Evolutionary conservation across 306 rosid species (phyloP).

Genomic region (Ormosia semicastrata): DNA sequence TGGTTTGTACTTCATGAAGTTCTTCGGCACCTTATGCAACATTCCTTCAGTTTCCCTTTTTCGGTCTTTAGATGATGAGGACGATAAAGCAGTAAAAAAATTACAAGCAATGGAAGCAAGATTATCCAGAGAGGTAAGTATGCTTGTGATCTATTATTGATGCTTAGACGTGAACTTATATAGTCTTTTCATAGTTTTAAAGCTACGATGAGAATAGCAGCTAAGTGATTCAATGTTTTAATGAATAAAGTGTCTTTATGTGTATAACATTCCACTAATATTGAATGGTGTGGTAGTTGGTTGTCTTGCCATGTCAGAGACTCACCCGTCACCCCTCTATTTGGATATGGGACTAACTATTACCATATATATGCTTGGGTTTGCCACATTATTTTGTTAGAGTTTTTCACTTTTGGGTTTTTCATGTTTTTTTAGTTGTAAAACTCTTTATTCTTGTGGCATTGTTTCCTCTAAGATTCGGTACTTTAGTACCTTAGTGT

Average conservation of each 20-base stretch:
- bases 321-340: neutral
- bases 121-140: conserved; percentile 66
- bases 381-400: neutral
- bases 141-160: neutral
- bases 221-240: neutral
- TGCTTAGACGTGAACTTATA: neutral
- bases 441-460: neutral
- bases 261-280: neutral
- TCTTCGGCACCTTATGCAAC: conserved; percentile 71
- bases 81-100: conserved; percentile 63
- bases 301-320: neutral
- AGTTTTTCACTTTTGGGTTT: neutral
- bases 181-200: neutral
- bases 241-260: neutral
- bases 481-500: neutral
- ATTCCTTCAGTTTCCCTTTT: conserved; percentile 92
- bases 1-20: conserved; percentile 86
- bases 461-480: neutral
- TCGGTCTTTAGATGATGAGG: conserved; percentile 63
- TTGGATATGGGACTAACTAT: neutral
- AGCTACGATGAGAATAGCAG: neutral
- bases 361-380: neutral
- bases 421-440: neutral
- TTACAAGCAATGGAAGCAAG: conserved; percentile 66
- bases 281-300: neutral